These are phyloP conservation scores for Neofusicoccum cordaticola DNA, from an alignment of 2,329 filamentous ascomycete genomes.

Conservation along the genomic window DNA sequence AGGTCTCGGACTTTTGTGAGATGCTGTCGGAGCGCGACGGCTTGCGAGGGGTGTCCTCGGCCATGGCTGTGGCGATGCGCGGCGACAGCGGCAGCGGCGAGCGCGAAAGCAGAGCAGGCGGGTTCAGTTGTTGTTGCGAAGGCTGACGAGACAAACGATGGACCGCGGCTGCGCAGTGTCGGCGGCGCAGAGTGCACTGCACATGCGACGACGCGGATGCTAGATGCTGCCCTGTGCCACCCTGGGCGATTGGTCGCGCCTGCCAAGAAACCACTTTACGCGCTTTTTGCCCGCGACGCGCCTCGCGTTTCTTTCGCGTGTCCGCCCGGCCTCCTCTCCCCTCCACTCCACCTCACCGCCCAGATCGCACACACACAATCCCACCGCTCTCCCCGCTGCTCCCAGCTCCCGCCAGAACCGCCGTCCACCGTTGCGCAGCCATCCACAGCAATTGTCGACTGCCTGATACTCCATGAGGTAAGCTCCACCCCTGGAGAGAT, in stretches of 20 bases:
- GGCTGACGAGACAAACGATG: background rate
- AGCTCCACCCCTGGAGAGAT: background rate
- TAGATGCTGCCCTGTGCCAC: background rate
- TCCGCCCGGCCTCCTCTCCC: background rate
- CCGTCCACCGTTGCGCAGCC: background rate
- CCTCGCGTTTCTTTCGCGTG: conserved; percentile 1
- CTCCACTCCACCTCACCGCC: background rate
- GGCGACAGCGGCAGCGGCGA: background rate
- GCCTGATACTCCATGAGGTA: conserved; percentile 14
- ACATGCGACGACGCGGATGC: background rate
- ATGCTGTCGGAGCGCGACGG: conserved; percentile 34
- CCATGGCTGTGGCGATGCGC: background rate
- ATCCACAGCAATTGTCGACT: background rate
- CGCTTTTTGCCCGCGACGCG: conserved; percentile 6
- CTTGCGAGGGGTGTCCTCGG: conserved; percentile 2
- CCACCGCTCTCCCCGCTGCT: background rate
- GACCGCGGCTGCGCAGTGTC: background rate
- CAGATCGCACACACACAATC: background rate
- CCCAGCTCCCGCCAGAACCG: background rate
- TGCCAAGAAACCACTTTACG: background rate
- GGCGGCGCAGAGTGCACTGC: background rate
- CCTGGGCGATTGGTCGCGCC: background rate
- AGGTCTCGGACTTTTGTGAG: conserved; percentile 49
- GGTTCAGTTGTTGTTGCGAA: background rate
- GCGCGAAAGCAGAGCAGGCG: background rate